phyloP scores from a whole-genome alignment of 73 alveolate genomes.

The Stentor roeselii region DNA sequence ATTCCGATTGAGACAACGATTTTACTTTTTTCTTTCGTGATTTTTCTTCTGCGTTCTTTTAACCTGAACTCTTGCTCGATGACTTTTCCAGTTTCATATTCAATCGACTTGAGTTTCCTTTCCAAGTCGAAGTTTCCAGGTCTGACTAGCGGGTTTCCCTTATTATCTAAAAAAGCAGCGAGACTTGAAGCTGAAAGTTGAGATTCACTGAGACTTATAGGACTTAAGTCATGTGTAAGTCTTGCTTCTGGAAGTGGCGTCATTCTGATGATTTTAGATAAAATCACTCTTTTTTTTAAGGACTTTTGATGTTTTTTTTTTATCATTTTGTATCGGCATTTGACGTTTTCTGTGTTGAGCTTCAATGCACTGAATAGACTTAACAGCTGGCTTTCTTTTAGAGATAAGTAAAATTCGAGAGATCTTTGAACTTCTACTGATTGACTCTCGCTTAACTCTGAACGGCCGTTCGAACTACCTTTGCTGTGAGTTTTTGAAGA shows the following conservation, averaged over 20 bases:
- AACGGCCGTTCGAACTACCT: neutral
- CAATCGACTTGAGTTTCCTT: neutral
- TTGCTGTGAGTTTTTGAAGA: neutral
- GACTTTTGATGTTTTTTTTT: neutral
- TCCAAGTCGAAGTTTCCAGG: neutral
- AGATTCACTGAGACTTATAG: neutral
- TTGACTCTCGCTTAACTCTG: neutral
- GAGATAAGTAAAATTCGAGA: neutral
- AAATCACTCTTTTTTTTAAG: neutral
- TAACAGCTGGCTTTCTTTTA: neutral
- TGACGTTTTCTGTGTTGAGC: neutral
- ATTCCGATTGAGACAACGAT: neutral
- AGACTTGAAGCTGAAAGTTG: neutral
- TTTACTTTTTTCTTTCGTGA: neutral
- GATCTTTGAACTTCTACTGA: too few species aligned
- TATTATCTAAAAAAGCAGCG: neutral
- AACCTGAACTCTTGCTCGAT: neutral
- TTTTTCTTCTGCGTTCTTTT: neutral
- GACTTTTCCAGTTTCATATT: neutral
- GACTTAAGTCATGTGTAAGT: neutral
- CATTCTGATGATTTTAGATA: neutral
- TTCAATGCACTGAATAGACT: neutral
- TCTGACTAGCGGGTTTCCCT: neutral
- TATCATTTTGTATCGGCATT: neutral
- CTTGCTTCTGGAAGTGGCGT: neutral